Conservation (phyloP, 805 yeast genomes). For the Hanseniaspora lindneri region DNA sequence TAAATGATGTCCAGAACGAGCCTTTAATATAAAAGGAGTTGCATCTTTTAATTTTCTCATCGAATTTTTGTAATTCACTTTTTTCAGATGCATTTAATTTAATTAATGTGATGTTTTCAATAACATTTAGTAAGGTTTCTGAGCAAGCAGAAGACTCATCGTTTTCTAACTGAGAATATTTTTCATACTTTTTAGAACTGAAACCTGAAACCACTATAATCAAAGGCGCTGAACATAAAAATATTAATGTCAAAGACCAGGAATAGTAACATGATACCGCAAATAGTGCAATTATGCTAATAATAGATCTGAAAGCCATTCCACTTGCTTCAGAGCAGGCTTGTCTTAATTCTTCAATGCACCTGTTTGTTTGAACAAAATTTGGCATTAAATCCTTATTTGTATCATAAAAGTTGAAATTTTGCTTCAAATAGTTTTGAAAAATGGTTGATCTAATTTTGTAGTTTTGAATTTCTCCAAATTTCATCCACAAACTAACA, state of each 20-base stretch:
- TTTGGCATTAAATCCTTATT: slow-evolving; percentile 49
- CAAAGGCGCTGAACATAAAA: slow-evolving; percentile 64
- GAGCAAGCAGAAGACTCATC: slow-evolving; percentile 43
- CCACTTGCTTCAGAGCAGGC: slow-evolving; percentile 61
- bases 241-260: slow-evolving; percentile 74
- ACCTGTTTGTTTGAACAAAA: slow-evolving; percentile 52
- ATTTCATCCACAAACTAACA: slow-evolving; percentile 47
- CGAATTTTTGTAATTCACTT: slow-evolving; percentile 39
- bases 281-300: slow-evolving; percentile 43
- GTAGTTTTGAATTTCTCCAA: slow-evolving; percentile 61
- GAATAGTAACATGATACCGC: slow-evolving; percentile 62
- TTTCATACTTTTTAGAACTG: slow-evolving; percentile 42
- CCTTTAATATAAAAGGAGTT: slow-evolving; percentile 35
- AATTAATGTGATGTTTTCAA: slow-evolving; percentile 48
- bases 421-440: slow-evolving; percentile 32
- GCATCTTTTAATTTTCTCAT: slow-evolving; percentile 24
- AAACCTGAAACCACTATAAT: slow-evolving; percentile 39
- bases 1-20: slow-evolving; percentile 33
- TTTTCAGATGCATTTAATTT: slow-evolving; percentile 48
- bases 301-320: slow-evolving; percentile 39
- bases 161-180: slow-evolving; percentile 47
- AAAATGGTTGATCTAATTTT: slow-evolving; percentile 42
- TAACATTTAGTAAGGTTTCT: slow-evolving; percentile 55
- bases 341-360: slow-evolving; percentile 59
- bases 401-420: slow-evolving; percentile 53